These are phyloP conservation scores for Prosopis cineraria DNA, from an alignment of 306 rosid genomes.

Conservation along the genomic window DNA sequence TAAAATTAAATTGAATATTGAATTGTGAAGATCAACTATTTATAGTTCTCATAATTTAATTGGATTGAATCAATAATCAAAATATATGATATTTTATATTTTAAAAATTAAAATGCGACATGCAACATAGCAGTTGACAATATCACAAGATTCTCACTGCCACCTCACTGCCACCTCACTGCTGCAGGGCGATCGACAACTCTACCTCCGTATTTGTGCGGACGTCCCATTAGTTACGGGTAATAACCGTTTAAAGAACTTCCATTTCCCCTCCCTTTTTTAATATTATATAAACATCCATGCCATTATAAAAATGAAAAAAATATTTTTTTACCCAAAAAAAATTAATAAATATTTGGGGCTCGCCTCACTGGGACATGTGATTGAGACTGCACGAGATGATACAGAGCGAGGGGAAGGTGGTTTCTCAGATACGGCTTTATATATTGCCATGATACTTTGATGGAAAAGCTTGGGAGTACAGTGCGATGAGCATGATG, in stretches of 20 bases:
- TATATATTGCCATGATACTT: not conserved
- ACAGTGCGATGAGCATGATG: not conserved
- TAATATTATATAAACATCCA: not conserved
- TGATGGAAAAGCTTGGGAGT: not conserved
- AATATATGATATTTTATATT: too few species aligned
- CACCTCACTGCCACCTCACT: not conserved
- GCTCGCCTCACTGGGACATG: not conserved
- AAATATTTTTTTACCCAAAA: too few species aligned
- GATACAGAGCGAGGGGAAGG: slow-evolving; percentile 41
- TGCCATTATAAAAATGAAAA: too few species aligned
- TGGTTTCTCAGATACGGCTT: slow-evolving; percentile 23
- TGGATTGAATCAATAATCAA: too few species aligned
- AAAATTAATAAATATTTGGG: not conserved
- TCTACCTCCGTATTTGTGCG: slow-evolving; percentile 48
- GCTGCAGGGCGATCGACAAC: too few species aligned
- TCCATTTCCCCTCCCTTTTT: not conserved
- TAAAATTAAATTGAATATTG: too few species aligned
- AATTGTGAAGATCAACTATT: too few species aligned
- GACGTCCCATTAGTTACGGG: slow-evolving; percentile 32
- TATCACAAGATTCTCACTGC: not conserved
- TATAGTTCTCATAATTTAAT: too few species aligned
- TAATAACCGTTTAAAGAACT: not conserved
- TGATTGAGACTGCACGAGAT: slow-evolving; percentile 28
- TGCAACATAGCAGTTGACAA: not conserved
- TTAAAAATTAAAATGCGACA: too few species aligned